Base-by-base conservation (phyloP, 306 rosid genomes). In the Ochetophila trinervis region DNA sequence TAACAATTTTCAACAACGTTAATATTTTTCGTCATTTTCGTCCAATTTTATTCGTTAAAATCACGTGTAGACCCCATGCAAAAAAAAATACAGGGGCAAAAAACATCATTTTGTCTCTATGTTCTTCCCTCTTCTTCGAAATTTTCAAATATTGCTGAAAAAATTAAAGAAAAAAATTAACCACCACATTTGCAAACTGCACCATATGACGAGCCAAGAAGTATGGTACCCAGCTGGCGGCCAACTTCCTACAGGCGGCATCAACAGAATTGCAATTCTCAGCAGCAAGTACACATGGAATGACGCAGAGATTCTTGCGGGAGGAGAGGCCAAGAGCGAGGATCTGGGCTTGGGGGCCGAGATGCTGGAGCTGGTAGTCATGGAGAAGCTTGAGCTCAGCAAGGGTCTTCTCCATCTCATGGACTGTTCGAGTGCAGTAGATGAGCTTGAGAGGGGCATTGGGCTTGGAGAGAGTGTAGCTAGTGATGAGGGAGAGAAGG, bases 381-480 rank as follows among this genome's bases (percentile, higher is more conserved):
- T 89, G 95, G 53, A 92, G 95, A 44, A 86, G 75, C 57, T 78
- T 79, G 42, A 92, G 95, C 74, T 92, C 98, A 53, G 89, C 83
- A 1, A 89, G 89, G 10, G 98, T 92, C 75, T 92, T 92, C 83
- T 92, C 98, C 96, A 92, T 92, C 78, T 92, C 96, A 68, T 92
- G 98, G 15, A 92, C 98, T 4, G 98, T 92, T 47, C 96, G 93
- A 8, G 98, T 92, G 76, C 96, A 92, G 76, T 92, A 92, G 65
- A 92, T 76, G 70, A 92, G 95, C 71, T 92, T 92, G 63, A 92
- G 83, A 0, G 93, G 91, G 45, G 77, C 79, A 3, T 85, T 77
- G 67, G 91, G 98, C 27, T 85, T 86, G 53, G 95, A 87, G 69
- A 92, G 85, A 4, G 74, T 74, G 85, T 92, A 92, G 82, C 91